Conservation (phyloP, 495 filamentous ascomycete species). For the Podospora pseudoanserina region DNA sequence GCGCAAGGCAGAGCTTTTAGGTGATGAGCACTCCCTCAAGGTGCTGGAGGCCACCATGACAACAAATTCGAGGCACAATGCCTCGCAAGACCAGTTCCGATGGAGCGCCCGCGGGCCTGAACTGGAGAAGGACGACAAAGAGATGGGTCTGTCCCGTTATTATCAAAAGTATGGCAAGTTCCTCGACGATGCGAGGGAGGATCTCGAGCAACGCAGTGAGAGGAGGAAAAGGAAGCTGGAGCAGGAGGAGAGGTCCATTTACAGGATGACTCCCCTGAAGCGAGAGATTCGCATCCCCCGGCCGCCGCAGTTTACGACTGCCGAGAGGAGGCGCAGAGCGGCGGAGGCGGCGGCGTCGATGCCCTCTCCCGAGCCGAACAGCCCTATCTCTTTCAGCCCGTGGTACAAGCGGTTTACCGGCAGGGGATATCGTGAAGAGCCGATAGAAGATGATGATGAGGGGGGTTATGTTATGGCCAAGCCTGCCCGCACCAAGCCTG, state of each 20-base stretch:
- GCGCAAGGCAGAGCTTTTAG: conserved; percentile 15
- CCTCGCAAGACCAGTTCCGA: not conserved
- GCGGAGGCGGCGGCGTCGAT: not conserved
- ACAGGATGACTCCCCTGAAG: not conserved
- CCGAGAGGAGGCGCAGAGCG: conserved; percentile 5
- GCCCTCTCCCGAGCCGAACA: not conserved
- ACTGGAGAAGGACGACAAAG: conserved; percentile 20
- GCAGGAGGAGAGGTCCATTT: not conserved
- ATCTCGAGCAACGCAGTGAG: conserved; percentile 13
- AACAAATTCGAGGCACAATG: not conserved
- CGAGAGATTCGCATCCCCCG: conserved; percentile 9
- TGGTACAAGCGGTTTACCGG: conserved; percentile 4
- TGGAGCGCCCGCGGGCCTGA: conserved; percentile 4
- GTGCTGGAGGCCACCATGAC: conserved; percentile 12
- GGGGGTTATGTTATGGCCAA: not conserved
- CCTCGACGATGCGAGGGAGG: conserved; percentile 16
- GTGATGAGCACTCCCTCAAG: conserved; percentile 17
- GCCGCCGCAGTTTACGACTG: not conserved
- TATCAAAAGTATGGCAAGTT: conserved; percentile 18
- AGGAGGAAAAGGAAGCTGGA: conserved; percentile 2
- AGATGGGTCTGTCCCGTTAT: conserved; percentile 22
- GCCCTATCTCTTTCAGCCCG: conserved; percentile 5
- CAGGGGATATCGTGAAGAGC: not conserved
- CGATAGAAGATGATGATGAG: not conserved
- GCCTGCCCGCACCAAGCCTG: not conserved